Conservation (phyloP, 1,139 yeast genomes). For the Candida tropicalis region DNA sequence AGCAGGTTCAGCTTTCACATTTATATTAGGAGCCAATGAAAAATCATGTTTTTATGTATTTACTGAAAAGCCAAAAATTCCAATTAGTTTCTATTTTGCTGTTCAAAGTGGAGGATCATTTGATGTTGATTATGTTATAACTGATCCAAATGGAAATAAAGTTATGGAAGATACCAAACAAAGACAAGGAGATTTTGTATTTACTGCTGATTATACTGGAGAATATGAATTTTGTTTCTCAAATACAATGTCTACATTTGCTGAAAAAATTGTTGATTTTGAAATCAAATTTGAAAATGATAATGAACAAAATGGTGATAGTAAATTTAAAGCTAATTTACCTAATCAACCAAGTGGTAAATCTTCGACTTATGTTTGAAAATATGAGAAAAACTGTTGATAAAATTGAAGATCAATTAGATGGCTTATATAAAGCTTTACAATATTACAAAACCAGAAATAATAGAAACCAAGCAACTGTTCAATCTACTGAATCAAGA, state of each 20-base stretch:
- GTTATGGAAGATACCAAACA: constrained; percentile 64
- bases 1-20: constrained; percentile 68
- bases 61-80: constrained; percentile 64
- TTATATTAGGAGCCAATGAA: constrained; percentile 77
- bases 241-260: constrained; percentile 83
- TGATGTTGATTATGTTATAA: constrained; percentile 78
- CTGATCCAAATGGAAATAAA: constrained; percentile 64
- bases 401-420: constrained; percentile 68
- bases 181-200: constrained; percentile 84
- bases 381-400: constrained; percentile 61
- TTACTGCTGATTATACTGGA: constrained; percentile 69
- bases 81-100: constrained; percentile 82
- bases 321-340: constrained; percentile 59
- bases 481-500: constrained; percentile 82
- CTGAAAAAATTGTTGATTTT: constrained; percentile 87
- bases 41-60: constrained; percentile 76
- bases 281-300: constrained; percentile 70
- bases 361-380: constrained; percentile 61
- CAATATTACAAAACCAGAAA: constrained; percentile 92
- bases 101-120: constrained; percentile 91
- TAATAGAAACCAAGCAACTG: constrained; percentile 89
- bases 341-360: constrained; percentile 64
- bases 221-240: constrained; percentile 93
- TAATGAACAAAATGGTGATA: constrained; percentile 18
- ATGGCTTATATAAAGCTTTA: constrained; percentile 62